Evolutionary conservation across 371 early-diverging fungal genomes (phyloP).

Genomic region (Globomyces sp.): DNA sequence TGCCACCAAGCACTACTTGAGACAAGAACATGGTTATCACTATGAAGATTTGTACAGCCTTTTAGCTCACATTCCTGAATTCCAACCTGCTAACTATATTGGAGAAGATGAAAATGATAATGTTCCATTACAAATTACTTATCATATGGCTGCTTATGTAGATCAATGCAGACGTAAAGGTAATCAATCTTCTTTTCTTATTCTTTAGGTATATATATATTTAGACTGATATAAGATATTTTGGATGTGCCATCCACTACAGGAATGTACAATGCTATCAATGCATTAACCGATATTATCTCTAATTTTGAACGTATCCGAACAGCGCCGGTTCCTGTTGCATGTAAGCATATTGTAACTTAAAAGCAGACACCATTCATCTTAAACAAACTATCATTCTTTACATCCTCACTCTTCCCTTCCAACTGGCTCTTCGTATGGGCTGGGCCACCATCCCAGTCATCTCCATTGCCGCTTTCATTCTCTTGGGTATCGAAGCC

Average conservation of each 20-base stretch:
- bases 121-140: slow-evolving; percentile 20
- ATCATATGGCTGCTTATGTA: slow-evolving; percentile 16
- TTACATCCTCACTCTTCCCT: slow-evolving; percentile 68
- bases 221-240: slow-evolving; percentile 13
- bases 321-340: slow-evolving; percentile 75
- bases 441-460: slow-evolving; percentile 46
- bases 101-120: background rate
- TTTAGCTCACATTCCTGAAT: slow-evolving; percentile 12
- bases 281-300: slow-evolving; percentile 58
- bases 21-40: slow-evolving; percentile 59
- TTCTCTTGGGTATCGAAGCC: slow-evolving; percentile 68
- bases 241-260: slow-evolving; percentile 23
- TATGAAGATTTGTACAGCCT: slow-evolving; percentile 17
- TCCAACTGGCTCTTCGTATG: slow-evolving; percentile 51
- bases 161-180: slow-evolving; percentile 2
- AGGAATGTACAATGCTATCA: slow-evolving; percentile 19
- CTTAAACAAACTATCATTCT: slow-evolving; percentile 67
- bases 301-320: slow-evolving; percentile 70
- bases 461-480: slow-evolving; percentile 60
- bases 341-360: slow-evolving; percentile 40
- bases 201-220: background rate
- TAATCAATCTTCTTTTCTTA: background rate
- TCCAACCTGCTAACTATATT: slow-evolving; percentile 38
- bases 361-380: slow-evolving; percentile 52
- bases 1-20: slow-evolving; percentile 67